These are phyloP conservation scores for Colletotrichum siamense DNA, from an alignment of 2,329 filamentous ascomycete species.

Conservation along the genomic window DNA sequence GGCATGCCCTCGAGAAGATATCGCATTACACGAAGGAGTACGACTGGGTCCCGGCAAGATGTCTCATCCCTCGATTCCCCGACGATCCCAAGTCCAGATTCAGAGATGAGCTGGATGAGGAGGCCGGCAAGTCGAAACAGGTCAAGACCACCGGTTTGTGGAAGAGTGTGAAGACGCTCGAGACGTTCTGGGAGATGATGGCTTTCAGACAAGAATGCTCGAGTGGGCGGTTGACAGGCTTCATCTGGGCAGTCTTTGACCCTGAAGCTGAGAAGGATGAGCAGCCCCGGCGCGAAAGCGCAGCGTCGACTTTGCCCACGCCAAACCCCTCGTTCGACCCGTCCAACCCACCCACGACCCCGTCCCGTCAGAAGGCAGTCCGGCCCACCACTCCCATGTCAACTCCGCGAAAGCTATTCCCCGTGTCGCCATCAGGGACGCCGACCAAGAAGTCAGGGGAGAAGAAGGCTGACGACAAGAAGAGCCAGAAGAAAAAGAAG, in stretches of 20 bases:
- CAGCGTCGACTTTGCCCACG: constrained; percentile 25
- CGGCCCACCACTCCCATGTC: constrained; percentile 33
- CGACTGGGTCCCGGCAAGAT: constrained; percentile 74
- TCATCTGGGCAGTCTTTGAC: constrained; percentile 91
- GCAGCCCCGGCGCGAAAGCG: not conserved
- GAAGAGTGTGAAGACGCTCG: constrained; percentile 82
- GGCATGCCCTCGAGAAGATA: constrained; percentile 71
- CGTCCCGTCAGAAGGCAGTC: constrained; percentile 29
- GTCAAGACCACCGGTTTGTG: constrained; percentile 71
- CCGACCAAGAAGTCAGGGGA: constrained; percentile 38
- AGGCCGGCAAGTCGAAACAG: constrained; percentile 64
- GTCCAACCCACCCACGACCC: constrained; percentile 33
- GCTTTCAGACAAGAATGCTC: constrained; percentile 95
- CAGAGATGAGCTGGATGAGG: constrained; percentile 86
- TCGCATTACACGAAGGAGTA: constrained; percentile 66
- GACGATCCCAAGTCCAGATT: constrained; percentile 96
- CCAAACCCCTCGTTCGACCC: constrained; percentile 33
- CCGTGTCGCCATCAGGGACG: not conserved
- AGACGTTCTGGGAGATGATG: constrained; percentile 99
- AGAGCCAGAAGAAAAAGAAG: constrained; percentile 51
- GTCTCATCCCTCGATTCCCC: constrained; percentile 87
- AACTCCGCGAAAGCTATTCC: constrained; percentile 38
- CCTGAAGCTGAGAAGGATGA: constrained; percentile 35
- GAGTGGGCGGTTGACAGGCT: constrained; percentile 88
- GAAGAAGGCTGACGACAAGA: constrained; percentile 22